Conservation (phyloP, 805 yeast genomes). For the Zygoascus flipseniorum region DNA sequence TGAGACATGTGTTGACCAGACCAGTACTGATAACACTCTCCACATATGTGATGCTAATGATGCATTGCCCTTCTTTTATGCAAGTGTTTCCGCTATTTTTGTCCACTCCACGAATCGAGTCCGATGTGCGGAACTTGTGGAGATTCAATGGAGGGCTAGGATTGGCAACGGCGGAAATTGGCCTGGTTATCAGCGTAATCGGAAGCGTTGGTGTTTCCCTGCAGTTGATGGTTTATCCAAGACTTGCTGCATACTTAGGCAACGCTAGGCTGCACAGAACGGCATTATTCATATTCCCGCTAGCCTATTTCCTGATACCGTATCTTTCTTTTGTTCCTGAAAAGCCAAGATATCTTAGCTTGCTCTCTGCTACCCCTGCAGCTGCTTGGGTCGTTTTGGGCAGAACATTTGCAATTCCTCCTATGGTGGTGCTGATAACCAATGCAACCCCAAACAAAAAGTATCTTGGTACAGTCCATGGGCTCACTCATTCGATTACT, state of each 20-base stretch:
- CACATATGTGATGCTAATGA: constrained; percentile 27
- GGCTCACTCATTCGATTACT: constrained; percentile 17
- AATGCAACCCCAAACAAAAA: constrained; percentile 20
- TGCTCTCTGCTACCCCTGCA: constrained; percentile 1
- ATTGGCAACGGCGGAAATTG: constrained; percentile 39
- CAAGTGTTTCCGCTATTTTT: constrained; percentile 50
- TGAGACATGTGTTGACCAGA: constrained; percentile 14
- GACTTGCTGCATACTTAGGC: constrained; percentile 39
- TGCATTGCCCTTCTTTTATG: constrained; percentile 41
- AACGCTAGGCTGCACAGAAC: constrained; percentile 37
- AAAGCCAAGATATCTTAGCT: constrained; percentile 5
- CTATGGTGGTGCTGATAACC: constrained; percentile 19
- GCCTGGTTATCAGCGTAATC: constrained; percentile 40
- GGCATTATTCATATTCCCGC: constrained; percentile 37
- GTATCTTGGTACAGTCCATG: constrained; percentile 21
- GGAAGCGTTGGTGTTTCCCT: constrained; percentile 46
- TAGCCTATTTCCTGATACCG: constrained; percentile 40
- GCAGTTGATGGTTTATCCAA: constrained; percentile 43
- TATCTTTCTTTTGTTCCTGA: constrained; percentile 26
- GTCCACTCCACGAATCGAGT: constrained; percentile 28
- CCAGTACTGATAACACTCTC: constrained; percentile 18
- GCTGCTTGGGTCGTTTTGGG: constrained; percentile 13
- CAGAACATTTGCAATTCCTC: constrained; percentile 21
- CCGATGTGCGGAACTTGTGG: constrained; percentile 32
- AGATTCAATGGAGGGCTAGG: constrained; percentile 46